Conservation (phyloP, 306 rosid species). For the Citrullus mucosospermus region DNA sequence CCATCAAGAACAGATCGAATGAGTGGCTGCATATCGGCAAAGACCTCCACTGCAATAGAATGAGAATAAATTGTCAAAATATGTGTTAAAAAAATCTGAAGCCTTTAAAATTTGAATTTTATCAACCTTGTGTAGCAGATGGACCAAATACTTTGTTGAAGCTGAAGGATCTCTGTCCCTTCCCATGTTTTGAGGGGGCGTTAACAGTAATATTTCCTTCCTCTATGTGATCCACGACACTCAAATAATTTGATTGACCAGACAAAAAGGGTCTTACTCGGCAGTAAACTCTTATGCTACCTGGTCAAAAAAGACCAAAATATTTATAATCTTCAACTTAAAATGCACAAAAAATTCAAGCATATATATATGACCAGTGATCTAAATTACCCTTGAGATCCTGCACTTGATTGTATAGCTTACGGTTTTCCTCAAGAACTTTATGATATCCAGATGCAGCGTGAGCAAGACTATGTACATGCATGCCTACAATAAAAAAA, state of each 20-base stretch:
- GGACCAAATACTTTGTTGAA: slow-evolving; percentile 91
- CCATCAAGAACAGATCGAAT: slow-evolving; percentile 64
- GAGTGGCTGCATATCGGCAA: slow-evolving; percentile 64
- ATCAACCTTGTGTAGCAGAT: slow-evolving; percentile 70
- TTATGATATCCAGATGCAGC: slow-evolving; percentile 92
- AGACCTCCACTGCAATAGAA: slow-evolving; percentile 46
- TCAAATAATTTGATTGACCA: slow-evolving; percentile 35
- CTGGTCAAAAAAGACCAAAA: slow-evolving; percentile 21
- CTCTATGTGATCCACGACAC: slow-evolving; percentile 67
- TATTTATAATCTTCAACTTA: not conserved
- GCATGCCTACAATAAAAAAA: slow-evolving; percentile 38
- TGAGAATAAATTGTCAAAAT: not conserved
- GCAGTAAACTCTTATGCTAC: slow-evolving; percentile 95
- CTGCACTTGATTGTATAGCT: slow-evolving; percentile 84
- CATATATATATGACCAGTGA: slow-evolving; percentile 7
- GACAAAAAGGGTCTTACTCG: slow-evolving; percentile 90
- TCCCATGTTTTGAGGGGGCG: slow-evolving; percentile 67
- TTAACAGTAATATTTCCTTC: slow-evolving; percentile 69
- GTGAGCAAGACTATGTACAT: slow-evolving; percentile 66
- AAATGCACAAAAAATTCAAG: not conserved
- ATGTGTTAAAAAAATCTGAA: not conserved
- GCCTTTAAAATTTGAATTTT: not conserved
- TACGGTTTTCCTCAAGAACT: slow-evolving; percentile 91
- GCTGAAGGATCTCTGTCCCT: slow-evolving; percentile 56
- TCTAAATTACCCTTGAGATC: slow-evolving; percentile 76